Evolutionary conservation across 306 rosid species (phyloP).

Genomic region (Trichosanthes cucumerina): DNA sequence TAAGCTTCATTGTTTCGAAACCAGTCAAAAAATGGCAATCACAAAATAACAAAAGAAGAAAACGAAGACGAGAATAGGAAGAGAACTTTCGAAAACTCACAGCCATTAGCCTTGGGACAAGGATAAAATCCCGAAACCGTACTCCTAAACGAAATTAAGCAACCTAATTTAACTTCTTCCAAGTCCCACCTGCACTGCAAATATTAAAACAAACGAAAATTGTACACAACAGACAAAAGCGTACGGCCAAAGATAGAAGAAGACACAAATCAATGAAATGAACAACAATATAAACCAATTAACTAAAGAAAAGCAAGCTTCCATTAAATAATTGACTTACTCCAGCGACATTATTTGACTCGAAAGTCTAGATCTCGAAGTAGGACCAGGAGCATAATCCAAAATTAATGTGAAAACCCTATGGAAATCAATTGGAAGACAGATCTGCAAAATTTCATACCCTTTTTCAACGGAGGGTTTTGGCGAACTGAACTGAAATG

Average conservation of each 20-base stretch:
- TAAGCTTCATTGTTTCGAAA: not conserved
- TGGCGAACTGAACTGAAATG: not conserved
- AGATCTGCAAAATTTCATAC: not conserved
- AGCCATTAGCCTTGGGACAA: constrained; percentile 13
- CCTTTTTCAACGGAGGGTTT: not conserved
- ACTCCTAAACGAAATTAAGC: not conserved
- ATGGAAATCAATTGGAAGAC: not conserved
- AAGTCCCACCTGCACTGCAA: not conserved
- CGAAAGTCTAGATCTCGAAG: not conserved
- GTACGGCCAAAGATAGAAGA: not conserved
- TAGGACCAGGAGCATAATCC: not conserved
- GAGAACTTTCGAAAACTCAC: constrained; percentile 11
- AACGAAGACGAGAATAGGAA: not conserved
- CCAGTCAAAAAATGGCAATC: not conserved
- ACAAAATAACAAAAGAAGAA: not conserved
- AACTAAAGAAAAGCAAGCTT: not conserved
- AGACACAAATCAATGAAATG: not conserved
- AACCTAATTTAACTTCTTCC: not conserved
- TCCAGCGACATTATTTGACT: not conserved
- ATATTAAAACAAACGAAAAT: not conserved
- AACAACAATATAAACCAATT: not conserved
- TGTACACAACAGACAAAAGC: not conserved
- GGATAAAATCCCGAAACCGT: not conserved
- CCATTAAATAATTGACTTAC: not conserved
- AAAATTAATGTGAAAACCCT: not conserved